Conservation (phyloP, 164 flowering plant species). For the Cinnamomum chago region DNA sequence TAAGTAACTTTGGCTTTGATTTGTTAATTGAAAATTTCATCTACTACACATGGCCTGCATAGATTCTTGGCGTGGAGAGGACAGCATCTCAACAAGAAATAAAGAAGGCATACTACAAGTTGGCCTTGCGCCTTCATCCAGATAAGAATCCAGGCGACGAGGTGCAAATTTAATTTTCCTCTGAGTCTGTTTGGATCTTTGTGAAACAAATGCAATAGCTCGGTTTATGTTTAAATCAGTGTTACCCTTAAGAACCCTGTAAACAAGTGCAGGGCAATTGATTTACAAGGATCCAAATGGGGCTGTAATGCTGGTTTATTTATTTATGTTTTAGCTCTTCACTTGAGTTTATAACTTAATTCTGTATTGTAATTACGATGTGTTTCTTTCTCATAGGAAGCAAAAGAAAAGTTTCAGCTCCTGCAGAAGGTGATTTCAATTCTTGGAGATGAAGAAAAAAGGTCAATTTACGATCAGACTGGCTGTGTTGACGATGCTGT, state of each 20-base stretch:
- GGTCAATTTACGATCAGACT: conserved; percentile 93
- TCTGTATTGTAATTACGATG: neutral
- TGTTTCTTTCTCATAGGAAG: conserved; percentile 46
- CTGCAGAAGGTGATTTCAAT: conserved; percentile 89
- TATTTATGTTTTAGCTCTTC: neutral
- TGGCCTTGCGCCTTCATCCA: conserved; percentile 94
- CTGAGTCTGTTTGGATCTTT: too few relatives aligned
- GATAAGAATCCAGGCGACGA: conserved; percentile 97
- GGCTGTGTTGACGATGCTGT: conserved; percentile 97
- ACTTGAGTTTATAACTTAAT: neutral
- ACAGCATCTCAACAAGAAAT: conserved; percentile 86
- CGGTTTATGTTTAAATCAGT: too few relatives aligned
- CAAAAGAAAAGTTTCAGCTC: conserved; percentile 95
- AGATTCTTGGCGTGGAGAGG: conserved; percentile 89
- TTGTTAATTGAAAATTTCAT: neutral
- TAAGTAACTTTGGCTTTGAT: too few relatives aligned
- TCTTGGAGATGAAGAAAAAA: conserved; percentile 93
- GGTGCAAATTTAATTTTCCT: conserved; percentile 32
- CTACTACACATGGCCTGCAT: neutral
- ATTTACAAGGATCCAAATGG: too few relatives aligned
- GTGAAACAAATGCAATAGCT: too few relatives aligned
- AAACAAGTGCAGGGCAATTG: too few relatives aligned
- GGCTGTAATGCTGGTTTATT: neutral
- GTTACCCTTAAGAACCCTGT: too few relatives aligned
- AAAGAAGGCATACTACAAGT: conserved; percentile 85